Evolutionary conservation across 495 filamentous ascomycete species (phyloP), one percentile per base, ranked within the genome.

Genomic region (Penicillium goetzii): DNA sequence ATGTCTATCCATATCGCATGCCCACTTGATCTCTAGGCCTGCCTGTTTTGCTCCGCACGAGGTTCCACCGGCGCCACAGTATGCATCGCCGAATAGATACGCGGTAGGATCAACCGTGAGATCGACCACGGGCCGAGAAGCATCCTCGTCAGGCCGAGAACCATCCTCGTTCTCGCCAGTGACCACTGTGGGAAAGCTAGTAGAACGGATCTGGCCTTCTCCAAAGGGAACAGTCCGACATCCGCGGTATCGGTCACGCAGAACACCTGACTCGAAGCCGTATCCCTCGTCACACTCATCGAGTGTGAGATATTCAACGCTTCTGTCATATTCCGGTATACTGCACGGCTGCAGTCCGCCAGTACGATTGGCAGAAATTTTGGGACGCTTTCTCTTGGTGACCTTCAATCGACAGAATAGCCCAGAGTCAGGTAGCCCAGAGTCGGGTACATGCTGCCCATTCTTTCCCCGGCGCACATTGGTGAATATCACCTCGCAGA

Each of bases 61-160:
- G 3, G 88, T 83, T 3, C 92, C 92, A 2, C 92, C 92, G 34
- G 84, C 90, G 4, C 92, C 92, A 58, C 89, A 90, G 65, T 93
- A 93, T 1, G 80, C 81, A 68, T 95, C 91, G 0, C 84, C 88
- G 32, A 90, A 87, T 0, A 86, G 87, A 58, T 91, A 92, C 34
- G 70, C 65, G 8, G 75, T 66, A 0, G 38, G 11, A 0, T 33
- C 9, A 10, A 54, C 30, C 0, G 70, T 70, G 23, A 72, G 66
- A 45, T 75, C 67, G 19, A 71, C 56, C 6, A 70, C 40, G 9
- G 41, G 14, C 11, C 53, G 43, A 26, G 51, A 21, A 28, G 60
- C 41, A 21, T 70, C 58, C 6, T 70, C 11, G n/a, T 55, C 10
- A 8, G 9, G 9, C 2, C 9, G 30, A 7, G 30, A 32, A 32